Evolutionary conservation across 1,284 basidiomycete species (phyloP).

Genomic region (Ganoderma meredithae): DNA sequence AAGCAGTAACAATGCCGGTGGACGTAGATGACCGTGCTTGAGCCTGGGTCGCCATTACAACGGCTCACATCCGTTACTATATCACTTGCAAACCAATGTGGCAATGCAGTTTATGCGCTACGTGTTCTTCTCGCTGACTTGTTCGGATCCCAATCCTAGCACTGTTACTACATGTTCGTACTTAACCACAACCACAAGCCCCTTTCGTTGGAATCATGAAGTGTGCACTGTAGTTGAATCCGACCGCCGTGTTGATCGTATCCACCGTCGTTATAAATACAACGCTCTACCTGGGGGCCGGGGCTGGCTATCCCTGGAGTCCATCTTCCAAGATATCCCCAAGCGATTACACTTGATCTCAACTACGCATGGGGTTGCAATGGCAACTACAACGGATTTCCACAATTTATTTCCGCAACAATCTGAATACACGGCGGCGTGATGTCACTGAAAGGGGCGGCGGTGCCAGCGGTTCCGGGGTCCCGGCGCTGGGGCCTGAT

Average conservation of each 20-base stretch:
- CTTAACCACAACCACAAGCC: neutral
- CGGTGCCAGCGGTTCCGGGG: slow-evolving; percentile 36
- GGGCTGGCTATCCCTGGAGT: too few species aligned
- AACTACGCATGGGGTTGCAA: too few species aligned
- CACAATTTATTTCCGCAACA: neutral
- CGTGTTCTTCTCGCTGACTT: neutral
- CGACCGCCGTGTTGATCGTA: neutral
- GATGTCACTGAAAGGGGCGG: slow-evolving; percentile 25
- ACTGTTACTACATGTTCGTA: too few species aligned
- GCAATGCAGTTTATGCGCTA: neutral
- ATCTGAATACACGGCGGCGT: slow-evolving; percentile 1
- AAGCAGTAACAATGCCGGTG: too few species aligned
- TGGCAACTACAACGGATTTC: too few species aligned
- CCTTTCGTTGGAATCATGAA: neutral
- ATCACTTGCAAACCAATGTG: neutral
- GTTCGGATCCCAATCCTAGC: neutral
- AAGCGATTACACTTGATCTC: too few species aligned
- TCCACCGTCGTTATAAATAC: neutral
- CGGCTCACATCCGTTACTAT: too few species aligned
- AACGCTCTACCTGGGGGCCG: too few species aligned
- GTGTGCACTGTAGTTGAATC: neutral
- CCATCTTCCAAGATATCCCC: too few species aligned
- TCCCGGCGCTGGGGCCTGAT: slow-evolving; percentile 37
- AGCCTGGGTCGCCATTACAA: too few species aligned
- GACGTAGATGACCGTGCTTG: too few species aligned